These are phyloP conservation scores for Mentha longifolia DNA, from an alignment of 257 asterid species.

Conservation along the genomic window DNA sequence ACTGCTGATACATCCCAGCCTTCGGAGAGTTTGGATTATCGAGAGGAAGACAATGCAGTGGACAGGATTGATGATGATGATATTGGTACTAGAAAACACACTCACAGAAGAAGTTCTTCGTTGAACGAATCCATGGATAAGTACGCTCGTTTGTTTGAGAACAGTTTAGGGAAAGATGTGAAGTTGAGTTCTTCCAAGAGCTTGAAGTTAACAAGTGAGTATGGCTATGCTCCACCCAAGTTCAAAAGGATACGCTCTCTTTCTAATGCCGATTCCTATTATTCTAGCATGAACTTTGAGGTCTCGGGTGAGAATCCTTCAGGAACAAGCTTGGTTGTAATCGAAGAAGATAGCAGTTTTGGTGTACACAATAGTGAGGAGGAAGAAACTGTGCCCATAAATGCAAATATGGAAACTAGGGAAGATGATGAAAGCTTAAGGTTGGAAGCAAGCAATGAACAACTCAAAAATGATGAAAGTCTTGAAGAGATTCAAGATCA, in stretches of 20 bases:
- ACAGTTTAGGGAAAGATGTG: slow-evolving; percentile 38
- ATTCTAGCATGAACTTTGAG: slow-evolving; percentile 36
- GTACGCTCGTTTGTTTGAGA: slow-evolving; percentile 57
- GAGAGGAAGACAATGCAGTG: slow-evolving; percentile 17
- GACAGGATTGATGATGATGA: slow-evolving; percentile 16
- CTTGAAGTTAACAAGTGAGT: slow-evolving; percentile 59
- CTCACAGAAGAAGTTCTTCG: slow-evolving; percentile 58
- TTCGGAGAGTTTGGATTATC: slow-evolving; percentile 18
- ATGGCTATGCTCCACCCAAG: slow-evolving; percentile 44
- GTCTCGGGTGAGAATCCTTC: slow-evolving; percentile 36
- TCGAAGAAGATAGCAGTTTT: slow-evolving; percentile 31
- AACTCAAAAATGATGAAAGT: slow-evolving; percentile 16
- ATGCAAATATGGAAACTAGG: slow-evolving; percentile 23
- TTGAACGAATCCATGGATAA: slow-evolving; percentile 62
- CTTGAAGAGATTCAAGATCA: slow-evolving; percentile 27
- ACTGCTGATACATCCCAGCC: background rate
- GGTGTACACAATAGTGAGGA: slow-evolving; percentile 22
- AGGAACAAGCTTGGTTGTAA: slow-evolving; percentile 28
- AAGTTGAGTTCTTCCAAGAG: slow-evolving; percentile 55
- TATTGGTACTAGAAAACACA: slow-evolving; percentile 14
- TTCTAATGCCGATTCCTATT: slow-evolving; percentile 53
- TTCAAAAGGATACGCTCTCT: slow-evolving; percentile 55
- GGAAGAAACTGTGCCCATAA: slow-evolving; percentile 16
- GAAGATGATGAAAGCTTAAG: slow-evolving; percentile 24
- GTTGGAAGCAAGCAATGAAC: slow-evolving; percentile 24